phyloP scores from a whole-genome alignment of 192 early-diverging fungal species.

The Coemansia sp. region DNA sequence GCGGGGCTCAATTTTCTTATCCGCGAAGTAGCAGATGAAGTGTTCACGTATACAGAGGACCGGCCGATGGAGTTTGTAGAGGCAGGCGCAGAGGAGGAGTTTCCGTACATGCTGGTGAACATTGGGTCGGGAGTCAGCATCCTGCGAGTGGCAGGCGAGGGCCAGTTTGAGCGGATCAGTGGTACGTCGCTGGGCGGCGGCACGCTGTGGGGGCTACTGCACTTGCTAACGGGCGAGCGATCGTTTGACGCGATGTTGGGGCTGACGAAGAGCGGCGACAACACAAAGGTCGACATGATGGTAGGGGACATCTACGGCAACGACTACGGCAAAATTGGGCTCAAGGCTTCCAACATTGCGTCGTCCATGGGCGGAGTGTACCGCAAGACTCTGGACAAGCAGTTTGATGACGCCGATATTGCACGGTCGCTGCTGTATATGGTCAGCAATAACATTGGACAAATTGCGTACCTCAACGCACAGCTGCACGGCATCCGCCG shows the following conservation, averaged over 20 bases:
- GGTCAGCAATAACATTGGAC: slow-evolving; percentile 98
- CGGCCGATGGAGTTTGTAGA: slow-evolving; percentile 66
- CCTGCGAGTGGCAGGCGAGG: slow-evolving; percentile 87
- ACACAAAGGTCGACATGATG: slow-evolving; percentile 82
- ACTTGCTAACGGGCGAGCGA: slow-evolving; percentile 82
- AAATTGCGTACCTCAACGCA: slow-evolving; percentile 97
- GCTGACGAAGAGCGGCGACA: slow-evolving; percentile 86
- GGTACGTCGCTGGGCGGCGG: slow-evolving; percentile 91
- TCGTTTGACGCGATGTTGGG: slow-evolving; percentile 89
- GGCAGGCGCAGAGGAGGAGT: slow-evolving; percentile 57
- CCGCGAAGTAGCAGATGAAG: slow-evolving; percentile 87
- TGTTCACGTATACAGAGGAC: slow-evolving; percentile 87
- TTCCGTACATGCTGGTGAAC: slow-evolving; percentile 95
- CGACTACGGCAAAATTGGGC: slow-evolving; percentile 88
- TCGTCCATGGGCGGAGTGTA: slow-evolving; percentile 96
- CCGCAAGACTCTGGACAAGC: slow-evolving; percentile 70
- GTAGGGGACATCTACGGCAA: slow-evolving; percentile 95
- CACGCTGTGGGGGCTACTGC: slow-evolving; percentile 92
- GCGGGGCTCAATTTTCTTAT: slow-evolving; percentile 89
- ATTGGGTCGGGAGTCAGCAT: slow-evolving; percentile 97
- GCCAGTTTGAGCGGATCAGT: slow-evolving; percentile 84
- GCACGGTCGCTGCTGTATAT: slow-evolving; percentile 89
- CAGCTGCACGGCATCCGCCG: slow-evolving; percentile 81
- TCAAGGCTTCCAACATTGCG: slow-evolving; percentile 92
- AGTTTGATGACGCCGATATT: slow-evolving; percentile 79